Base-by-base conservation (phyloP, 176 grass and related monocot species). In the Panicum miliaceum region DNA sequence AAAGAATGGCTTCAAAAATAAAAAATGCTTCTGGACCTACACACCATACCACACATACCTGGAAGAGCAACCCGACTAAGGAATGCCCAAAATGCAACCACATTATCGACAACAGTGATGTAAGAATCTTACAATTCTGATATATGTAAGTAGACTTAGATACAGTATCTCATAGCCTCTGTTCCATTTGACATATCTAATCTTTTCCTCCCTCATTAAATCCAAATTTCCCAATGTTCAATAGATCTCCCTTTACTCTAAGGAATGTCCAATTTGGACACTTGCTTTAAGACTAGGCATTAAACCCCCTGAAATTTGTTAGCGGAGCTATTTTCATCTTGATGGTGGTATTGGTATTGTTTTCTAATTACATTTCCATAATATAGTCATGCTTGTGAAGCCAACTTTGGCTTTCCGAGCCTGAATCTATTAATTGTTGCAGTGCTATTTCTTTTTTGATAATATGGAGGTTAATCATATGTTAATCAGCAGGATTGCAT, bases 1-100 rank as follows among this genome's bases (percentile, higher is more conserved):
- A 83, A 84, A 87, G 92, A 86, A 87, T 97, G 81, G 94, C 94
- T 59, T 84, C 90, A 37, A 97, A 97, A 89, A 97, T 97, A 64
- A 97, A 90, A 90, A 92, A 92, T 83, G 56, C 90, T 43, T 94
- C 92, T 82, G 86, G 79, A 37, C 71, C 82, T 57, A 57, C 77
- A 14, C 92, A 94, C 81, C 83, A 75, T 5, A 88, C 78, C 60
- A 86, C 69, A 88, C 78, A 84, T 35, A 92, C 91, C 78, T 97
- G 90, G 92, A 53, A 76, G 56, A 97, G 90, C 86, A 94, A 94
- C 81, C 94, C 94, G 34, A 89, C 73, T 86, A 92, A 88, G 86
- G 77, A 87, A 81, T 97, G 94, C 85, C 92, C 92, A 38, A 94
- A 52, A 22, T 94, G 94, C 73, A 94, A 81, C 52, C 84, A 97